These are phyloP conservation scores for Sclerotinia trifoliorum DNA, from an alignment of 2,329 filamentous ascomycete genomes.

Conservation along the genomic window DNA sequence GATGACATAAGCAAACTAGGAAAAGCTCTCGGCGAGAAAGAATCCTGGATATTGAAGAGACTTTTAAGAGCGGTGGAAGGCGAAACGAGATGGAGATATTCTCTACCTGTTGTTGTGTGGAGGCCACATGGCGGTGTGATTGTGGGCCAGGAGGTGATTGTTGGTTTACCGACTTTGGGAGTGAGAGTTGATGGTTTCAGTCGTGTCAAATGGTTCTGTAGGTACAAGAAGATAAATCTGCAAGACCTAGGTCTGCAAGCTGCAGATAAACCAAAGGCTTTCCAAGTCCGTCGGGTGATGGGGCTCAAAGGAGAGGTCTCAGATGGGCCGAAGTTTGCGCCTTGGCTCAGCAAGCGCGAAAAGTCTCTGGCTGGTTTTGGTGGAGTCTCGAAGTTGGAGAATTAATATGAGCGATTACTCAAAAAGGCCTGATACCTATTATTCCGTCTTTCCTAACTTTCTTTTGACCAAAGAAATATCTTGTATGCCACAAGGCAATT, in stretches of 20 bases:
- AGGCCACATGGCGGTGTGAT: conserved; percentile 3
- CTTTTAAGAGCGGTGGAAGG: neutral
- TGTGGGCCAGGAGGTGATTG: neutral
- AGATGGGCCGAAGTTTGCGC: neutral
- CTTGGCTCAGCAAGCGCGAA: conserved; percentile 3
- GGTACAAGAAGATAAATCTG: conserved; percentile 13
- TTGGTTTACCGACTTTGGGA: conserved; percentile 15
- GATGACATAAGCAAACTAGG: neutral
- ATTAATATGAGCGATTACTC: no score
- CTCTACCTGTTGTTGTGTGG: conserved; percentile 13
- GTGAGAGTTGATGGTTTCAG: neutral
- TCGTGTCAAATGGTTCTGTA: conserved; percentile 7
- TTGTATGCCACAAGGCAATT: neutral
- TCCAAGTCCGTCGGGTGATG: conserved; percentile 1
- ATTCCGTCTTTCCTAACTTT: neutral
- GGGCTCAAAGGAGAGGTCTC: conserved; percentile 5
- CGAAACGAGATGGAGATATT: conserved; percentile 7
- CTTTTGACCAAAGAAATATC: neutral
- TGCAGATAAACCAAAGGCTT: neutral
- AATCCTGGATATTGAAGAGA: neutral
- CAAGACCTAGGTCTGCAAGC: conserved; percentile 4
- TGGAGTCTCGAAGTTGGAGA: neutral
- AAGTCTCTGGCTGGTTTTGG: neutral
- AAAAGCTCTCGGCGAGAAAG: neutral
- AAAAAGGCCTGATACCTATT: neutral